A percentile compares a stretch with the other conserved stretches of the same genome.
Evolutionary conservation across 345 rosid genomes (phyloP).

Genomic region (Melaleuca quinquenervia): DNA sequence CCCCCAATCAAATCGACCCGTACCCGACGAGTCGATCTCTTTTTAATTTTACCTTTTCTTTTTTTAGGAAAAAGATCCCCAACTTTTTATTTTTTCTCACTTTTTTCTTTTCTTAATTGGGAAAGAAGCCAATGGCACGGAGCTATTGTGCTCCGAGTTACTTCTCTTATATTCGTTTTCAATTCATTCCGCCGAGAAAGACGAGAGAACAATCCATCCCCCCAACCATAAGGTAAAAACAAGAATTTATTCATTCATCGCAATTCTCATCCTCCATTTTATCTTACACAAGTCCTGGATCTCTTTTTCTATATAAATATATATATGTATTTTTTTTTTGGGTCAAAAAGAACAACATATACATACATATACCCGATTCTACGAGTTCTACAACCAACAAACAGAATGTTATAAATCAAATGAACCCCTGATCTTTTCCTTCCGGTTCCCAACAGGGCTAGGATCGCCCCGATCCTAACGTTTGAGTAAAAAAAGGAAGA

Average conservation of each 20-base stretch:
- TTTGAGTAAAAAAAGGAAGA: not conserved
- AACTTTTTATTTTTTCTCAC: not conserved
- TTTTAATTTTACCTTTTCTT: not conserved
- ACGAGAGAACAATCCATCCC: not conserved
- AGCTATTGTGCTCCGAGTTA: not conserved
- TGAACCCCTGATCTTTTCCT: conserved; percentile 3
- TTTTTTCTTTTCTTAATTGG: not conserved
- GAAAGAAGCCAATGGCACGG: not conserved
- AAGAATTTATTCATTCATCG: not conserved
- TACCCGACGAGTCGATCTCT: not conserved
- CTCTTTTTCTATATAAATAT: too few species aligned
- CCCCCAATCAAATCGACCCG: not conserved
- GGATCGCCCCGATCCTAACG: not conserved
- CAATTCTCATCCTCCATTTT: not conserved
- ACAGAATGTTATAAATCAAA: conserved; percentile 12
- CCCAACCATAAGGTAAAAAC: not conserved
- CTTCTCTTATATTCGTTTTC: not conserved
- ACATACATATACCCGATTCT: not conserved
- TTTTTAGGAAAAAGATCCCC: too few species aligned
- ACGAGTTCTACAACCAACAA: conserved; percentile 12
- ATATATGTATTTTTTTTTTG: too few species aligned
- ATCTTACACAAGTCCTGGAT: too few species aligned
- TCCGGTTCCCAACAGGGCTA: not conserved
- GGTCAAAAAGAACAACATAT: not conserved
- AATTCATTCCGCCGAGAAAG: not conserved